Conservation (phyloP, 805 yeast species). For the Ogataea ganodermae region DNA sequence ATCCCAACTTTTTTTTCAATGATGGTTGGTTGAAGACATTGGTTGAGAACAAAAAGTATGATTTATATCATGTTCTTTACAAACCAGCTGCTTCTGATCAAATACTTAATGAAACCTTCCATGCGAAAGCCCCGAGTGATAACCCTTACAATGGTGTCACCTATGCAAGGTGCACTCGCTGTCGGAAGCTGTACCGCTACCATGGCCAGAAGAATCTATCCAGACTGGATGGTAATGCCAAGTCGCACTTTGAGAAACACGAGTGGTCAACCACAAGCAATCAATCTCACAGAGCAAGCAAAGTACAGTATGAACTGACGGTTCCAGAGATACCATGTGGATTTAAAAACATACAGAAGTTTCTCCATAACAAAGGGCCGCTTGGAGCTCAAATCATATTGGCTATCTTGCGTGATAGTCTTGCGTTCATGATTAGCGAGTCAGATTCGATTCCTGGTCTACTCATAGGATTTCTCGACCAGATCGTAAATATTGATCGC, state of each 20-base stretch:
- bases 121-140: not conserved
- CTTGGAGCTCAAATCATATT: too few relatives aligned
- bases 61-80: constrained; percentile 9
- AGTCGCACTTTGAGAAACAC: constrained; percentile 10
- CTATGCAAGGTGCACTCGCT: constrained; percentile 11
- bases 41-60: constrained; percentile 9
- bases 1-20: constrained; percentile 12
- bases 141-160: constrained; percentile 12
- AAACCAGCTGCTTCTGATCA: not conserved
- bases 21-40: constrained; percentile 13
- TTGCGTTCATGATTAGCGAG: too few relatives aligned
- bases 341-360: too few relatives aligned
- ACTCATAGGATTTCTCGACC: too few relatives aligned
- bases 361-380: too few relatives aligned
- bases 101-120: not conserved
- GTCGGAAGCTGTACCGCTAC: constrained; percentile 6
- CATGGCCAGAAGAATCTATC: constrained; percentile 9
- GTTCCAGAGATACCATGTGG: too few relatives aligned
- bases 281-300: too few relatives aligned
- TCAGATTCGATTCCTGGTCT: too few relatives aligned
- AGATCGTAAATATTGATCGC: too few relatives aligned
- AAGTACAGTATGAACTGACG: not conserved
- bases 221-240: constrained; percentile 13
- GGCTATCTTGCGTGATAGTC: too few relatives aligned
- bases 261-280: too few relatives aligned